Conservation (phyloP, 805 yeast genomes). For the Lipomyces starkeyi region DNA sequence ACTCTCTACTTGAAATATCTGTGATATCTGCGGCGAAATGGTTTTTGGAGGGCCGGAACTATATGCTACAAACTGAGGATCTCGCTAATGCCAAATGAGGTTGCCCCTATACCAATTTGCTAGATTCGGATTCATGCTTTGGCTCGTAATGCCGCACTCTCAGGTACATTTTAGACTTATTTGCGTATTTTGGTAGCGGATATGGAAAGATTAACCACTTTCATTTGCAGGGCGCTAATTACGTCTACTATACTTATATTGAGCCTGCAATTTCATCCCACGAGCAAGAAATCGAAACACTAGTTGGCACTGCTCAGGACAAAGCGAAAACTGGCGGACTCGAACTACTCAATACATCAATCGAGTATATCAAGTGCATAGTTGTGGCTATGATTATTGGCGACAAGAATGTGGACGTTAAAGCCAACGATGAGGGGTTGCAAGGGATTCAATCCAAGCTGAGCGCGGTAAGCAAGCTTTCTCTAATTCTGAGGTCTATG, state of each 20-base stretch:
- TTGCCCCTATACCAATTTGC: conserved; percentile 63
- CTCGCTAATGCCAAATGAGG: conserved; percentile 30
- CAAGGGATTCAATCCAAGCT: neutral
- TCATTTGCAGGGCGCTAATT: conserved; percentile 26
- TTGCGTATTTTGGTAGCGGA: neutral
- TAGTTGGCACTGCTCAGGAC: conserved; percentile 11
- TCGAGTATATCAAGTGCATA: conserved; percentile 7
- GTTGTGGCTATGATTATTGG: neutral
- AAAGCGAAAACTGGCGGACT: conserved; percentile 10
- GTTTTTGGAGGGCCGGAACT: neutral
- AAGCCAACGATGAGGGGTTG: neutral
- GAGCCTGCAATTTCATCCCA: conserved; percentile 30
- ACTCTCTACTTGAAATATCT: neutral
- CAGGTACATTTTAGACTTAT: conserved; percentile 42
- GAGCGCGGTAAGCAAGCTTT: neutral
- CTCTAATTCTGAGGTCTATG: neutral
- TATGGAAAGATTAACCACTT: neutral
- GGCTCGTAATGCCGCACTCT: conserved; percentile 65
- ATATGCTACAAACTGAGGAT: neutral
- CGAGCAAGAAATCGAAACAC: conserved; percentile 28
- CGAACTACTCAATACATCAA: conserved; percentile 6
- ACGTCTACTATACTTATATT: conserved; percentile 28
- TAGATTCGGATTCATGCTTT: conserved; percentile 56
- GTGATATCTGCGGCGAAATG: neutral
- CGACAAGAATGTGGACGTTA: neutral